Conservation (phyloP, 2,329 filamentous ascomycete genomes). For the Monosporascus sp. region DNA sequence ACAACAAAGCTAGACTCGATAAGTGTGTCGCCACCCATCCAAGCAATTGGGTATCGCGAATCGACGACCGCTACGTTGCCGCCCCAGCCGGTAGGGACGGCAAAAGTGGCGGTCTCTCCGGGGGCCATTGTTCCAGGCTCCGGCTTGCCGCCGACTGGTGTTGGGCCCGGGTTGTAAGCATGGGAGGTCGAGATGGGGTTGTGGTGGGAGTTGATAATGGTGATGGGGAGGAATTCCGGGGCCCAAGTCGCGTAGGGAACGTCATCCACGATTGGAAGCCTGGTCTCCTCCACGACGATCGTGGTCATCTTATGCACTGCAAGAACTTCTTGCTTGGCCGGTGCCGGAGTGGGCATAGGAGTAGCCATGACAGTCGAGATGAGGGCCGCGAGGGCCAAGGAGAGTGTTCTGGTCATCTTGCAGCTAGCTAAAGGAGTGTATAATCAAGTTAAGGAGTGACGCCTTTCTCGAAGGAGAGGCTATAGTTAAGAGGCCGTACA, state of each 20-base stretch:
- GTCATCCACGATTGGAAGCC: neutral
- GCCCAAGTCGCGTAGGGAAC: neutral
- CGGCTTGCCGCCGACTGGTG: conserved; percentile 4
- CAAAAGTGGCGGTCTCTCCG: conserved; percentile 5
- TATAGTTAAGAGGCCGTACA: neutral
- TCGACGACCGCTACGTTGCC: neutral
- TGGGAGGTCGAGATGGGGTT: conserved; percentile 10
- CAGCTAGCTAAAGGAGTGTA: neutral
- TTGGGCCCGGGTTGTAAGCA: conserved; percentile 1
- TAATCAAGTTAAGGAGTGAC: neutral
- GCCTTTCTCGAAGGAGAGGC: neutral
- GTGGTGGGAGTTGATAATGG: conserved; percentile 6
- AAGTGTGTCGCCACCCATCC: neutral
- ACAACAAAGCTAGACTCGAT: conserved; percentile 6
- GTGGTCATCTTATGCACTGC: neutral
- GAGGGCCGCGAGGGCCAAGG: neutral
- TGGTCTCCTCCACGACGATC: neutral
- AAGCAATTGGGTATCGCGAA: neutral
- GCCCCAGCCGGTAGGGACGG: conserved; percentile 8
- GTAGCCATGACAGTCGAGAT: neutral
- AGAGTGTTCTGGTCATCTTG: neutral
- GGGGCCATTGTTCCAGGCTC: conserved; percentile 8
- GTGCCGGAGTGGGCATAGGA: neutral
- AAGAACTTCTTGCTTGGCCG: neutral
- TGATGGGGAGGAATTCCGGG: conserved; percentile 7